phyloP scores from a whole-genome alignment of 805 yeast species.

The Candida xyloterini region DNA sequence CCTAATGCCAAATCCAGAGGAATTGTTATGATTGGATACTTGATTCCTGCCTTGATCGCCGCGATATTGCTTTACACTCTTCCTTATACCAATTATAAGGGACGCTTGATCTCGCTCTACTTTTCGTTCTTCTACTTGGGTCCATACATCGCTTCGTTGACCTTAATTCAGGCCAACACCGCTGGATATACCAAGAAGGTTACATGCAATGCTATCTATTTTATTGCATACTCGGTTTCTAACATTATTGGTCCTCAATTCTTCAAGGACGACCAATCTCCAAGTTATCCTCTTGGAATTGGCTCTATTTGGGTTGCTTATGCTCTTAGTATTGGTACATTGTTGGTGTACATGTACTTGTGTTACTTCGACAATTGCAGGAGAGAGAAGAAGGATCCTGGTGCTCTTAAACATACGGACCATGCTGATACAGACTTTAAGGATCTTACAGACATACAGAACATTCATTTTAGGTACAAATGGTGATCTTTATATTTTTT shows the following conservation, averaged over 20 bases:
- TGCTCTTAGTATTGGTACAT: constrained; percentile 28
- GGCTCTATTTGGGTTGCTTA: constrained; percentile 39
- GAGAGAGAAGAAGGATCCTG: constrained; percentile 22
- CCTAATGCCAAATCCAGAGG: constrained; percentile 34
- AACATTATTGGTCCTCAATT: constrained; percentile 74
- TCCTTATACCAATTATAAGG: constrained; percentile 24
- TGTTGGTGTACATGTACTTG: constrained; percentile 30
- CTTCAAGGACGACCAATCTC: constrained; percentile 56
- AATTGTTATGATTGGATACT: constrained; percentile 29
- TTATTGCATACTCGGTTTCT: constrained; percentile 67
- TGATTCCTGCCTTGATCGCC: constrained; percentile 28
- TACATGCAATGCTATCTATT: constrained; percentile 52
- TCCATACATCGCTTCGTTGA: constrained; percentile 31
- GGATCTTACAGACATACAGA: constrained; percentile 52
- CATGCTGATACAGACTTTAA: constrained; percentile 43
- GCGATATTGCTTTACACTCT: constrained; percentile 31
- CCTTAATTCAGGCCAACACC: constrained; percentile 46
- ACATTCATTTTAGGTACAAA: constrained; percentile 49
- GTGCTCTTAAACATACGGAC: constrained; percentile 25
- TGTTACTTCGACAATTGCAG: constrained; percentile 20
- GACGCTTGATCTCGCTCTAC: constrained; percentile 24
- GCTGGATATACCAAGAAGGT: constrained; percentile 77
- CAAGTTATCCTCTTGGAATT: constrained; percentile 55
- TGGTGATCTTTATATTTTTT: constrained; percentile 15
- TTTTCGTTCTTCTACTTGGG: constrained; percentile 27